A percentile compares a stretch with the other conserved stretches of the same genome.
These are phyloP conservation scores for Solanum piurae DNA, from an alignment of 257 asterid species.

Conservation along the genomic window DNA sequence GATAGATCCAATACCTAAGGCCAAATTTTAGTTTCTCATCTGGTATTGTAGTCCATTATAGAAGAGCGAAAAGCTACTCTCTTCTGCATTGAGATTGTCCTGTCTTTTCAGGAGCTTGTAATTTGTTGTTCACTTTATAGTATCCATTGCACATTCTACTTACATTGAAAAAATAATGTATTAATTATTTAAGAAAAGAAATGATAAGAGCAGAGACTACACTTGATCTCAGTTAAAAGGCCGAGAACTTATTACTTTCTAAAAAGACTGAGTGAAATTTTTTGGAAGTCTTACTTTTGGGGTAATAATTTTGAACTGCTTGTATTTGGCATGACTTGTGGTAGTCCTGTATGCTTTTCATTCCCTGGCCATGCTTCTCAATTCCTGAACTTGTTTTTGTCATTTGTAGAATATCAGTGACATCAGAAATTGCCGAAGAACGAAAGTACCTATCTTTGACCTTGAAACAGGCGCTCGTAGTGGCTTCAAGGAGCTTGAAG, in stretches of 20 bases:
- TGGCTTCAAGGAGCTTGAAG: conserved; percentile 87
- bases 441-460: conserved; percentile 85
- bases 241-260: not conserved
- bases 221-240: not conserved
- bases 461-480: conserved; percentile 83
- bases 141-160: not conserved
- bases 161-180: not conserved
- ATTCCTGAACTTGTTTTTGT: conserved; percentile 1
- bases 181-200: not conserved
- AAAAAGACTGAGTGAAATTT: not conserved
- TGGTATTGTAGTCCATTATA: not conserved
- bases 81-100: not conserved
- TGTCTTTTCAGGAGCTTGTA: not conserved
- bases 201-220: not conserved
- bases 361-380: not conserved
- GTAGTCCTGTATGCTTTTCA: not conserved
- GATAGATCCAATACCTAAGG: not conserved
- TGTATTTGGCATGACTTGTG: not conserved
- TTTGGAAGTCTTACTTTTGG: not conserved
- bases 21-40: not conserved
- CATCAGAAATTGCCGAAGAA: conserved; percentile 58
- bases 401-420: conserved; percentile 73
- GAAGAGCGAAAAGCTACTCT: not conserved
- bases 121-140: not conserved
- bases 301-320: not conserved